Evolutionary conservation across 2,329 filamentous ascomycete species (phyloP).

Genomic region (Aureobasidium pullulans): DNA sequence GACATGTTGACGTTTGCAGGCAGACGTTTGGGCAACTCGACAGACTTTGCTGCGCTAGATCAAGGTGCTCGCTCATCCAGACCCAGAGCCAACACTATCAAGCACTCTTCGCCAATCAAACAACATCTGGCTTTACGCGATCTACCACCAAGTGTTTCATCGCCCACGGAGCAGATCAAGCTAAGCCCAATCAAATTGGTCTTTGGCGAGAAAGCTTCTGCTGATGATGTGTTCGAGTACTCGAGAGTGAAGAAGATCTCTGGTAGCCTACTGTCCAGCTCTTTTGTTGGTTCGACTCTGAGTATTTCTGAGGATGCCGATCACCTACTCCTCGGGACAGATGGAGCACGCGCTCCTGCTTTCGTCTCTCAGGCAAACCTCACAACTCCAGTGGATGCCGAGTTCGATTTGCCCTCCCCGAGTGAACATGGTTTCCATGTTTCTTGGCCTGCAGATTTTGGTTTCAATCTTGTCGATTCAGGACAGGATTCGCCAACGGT

Average conservation of each 20-base stretch:
- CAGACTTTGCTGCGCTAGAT: slow-evolving; percentile 22
- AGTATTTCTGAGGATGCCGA: slow-evolving; percentile 12
- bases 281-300: slow-evolving; percentile 7
- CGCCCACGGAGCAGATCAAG: not conserved
- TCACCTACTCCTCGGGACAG: not conserved
- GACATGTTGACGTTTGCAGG: slow-evolving; percentile 18
- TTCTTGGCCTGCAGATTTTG: slow-evolving; percentile 9
- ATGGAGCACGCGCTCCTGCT: not conserved
- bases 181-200: not conserved
- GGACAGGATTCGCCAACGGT: not conserved
- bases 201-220: not conserved
- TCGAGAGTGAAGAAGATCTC: slow-evolving; percentile 10
- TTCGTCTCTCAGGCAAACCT: not conserved
- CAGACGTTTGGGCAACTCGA: slow-evolving; percentile 18
- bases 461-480: not conserved
- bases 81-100: not conserved
- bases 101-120: not conserved
- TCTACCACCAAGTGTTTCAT: not conserved
- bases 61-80: slow-evolving; percentile 15
- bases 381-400: not conserved
- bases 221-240: slow-evolving; percentile 3
- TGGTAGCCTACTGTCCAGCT: slow-evolving; percentile 7
- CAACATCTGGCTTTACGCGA: not conserved
- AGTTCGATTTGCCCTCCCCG: not conserved
- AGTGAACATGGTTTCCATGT: slow-evolving; percentile 8